Percentiles rank a stretch among this genome's conserved stretches.
phyloP scores from a whole-genome alignment of 768 basidiomycete genomes.

The Russula abietina region DNA sequence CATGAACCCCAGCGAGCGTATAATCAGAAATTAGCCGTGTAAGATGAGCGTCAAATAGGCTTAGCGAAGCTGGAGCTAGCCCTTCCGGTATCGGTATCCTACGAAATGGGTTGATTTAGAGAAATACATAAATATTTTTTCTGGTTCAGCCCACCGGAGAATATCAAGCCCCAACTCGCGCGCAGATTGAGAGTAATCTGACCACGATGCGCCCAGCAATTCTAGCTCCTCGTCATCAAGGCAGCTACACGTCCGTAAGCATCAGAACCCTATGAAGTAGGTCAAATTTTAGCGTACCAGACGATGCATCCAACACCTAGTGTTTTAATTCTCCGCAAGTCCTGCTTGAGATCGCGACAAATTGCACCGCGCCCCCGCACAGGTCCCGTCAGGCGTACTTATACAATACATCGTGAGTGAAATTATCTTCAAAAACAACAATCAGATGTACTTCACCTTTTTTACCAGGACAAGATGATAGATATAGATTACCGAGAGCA shows the following conservation, averaged over 20 bases:
- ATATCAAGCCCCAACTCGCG: slow-evolving; percentile 66
- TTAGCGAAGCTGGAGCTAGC: slow-evolving; percentile 58
- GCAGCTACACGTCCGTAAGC: slow-evolving; percentile 44
- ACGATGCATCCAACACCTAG: slow-evolving; percentile 76
- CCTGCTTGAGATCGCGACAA: slow-evolving; percentile 72
- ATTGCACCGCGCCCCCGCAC: slow-evolving; percentile 75
- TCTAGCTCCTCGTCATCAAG: slow-evolving; percentile 79
- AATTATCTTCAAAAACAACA: neutral
- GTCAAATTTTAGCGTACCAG: slow-evolving; percentile 46
- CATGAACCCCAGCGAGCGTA: slow-evolving; percentile 61
- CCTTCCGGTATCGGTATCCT: slow-evolving; percentile 90
- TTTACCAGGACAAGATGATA: slow-evolving; percentile 94
- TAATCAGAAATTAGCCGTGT: slow-evolving; percentile 61
- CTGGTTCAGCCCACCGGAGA: slow-evolving; percentile 50
- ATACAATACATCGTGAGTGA: neutral
- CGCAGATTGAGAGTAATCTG: slow-evolving; percentile 62
- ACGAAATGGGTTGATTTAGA: slow-evolving; percentile 12
- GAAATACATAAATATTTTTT: neutral
- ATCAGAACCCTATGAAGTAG: neutral
- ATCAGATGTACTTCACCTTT: slow-evolving; percentile 47
- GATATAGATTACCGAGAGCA: slow-evolving; percentile 72
- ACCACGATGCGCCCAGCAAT: slow-evolving; percentile 83
- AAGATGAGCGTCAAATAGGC: slow-evolving; percentile 60
- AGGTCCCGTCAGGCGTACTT: slow-evolving; percentile 69
- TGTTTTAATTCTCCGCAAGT: slow-evolving; percentile 67